Evolutionary conservation across 805 yeast species (phyloP), one percentile per base, ranked within the genome.

Genomic region (Zygosaccharomyces bailii): DNA sequence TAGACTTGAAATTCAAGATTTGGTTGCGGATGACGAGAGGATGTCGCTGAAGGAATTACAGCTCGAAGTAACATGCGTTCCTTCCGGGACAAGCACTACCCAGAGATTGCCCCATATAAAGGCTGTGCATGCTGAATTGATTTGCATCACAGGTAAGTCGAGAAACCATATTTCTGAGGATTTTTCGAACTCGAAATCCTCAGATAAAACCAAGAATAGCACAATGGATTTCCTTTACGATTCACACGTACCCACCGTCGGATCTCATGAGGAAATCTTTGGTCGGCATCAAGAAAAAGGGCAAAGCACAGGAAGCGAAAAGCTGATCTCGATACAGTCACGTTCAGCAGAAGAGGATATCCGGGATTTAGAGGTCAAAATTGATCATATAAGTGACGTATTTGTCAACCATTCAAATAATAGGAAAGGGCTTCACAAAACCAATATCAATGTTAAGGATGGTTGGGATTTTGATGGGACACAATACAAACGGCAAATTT

Each of bases 111-210:
- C 69, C 4, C 56, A 54, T 19, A 45, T 66, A 20, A 53, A 51
- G 16, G 34, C 55, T 3, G 51, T 66, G 2, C 31, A 50, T 1
- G 54, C 66, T 3, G 61, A 57, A 20, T 48, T 69, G 23, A 20
- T 67, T 2, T 59, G 56, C n/a, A 48, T 66, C 9, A 68, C 69
- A 10, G 55, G 57, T 4, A 60, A 45, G 39, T 67, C 72, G 0
- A 55, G 51, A 5, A 46, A 55, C 18, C 59, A 69, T 2, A 66
- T 71, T 20, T 75, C 76, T 10, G 54, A 72, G 1, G 14, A 27
- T 27, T 11, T 10, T 27, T 27, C 16, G 16, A 27, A 27, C 13
- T 63, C 58, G 32, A 35, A 61, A 9, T 49, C 66, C n/a, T 29
- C 55, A 25, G 51, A 57, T 27, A 45, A 52, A n/a, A 46, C 49